These are phyloP conservation scores for Exophiala viscosa DNA, from an alignment of 2,329 filamentous ascomycete genomes.

Conservation along the genomic window DNA sequence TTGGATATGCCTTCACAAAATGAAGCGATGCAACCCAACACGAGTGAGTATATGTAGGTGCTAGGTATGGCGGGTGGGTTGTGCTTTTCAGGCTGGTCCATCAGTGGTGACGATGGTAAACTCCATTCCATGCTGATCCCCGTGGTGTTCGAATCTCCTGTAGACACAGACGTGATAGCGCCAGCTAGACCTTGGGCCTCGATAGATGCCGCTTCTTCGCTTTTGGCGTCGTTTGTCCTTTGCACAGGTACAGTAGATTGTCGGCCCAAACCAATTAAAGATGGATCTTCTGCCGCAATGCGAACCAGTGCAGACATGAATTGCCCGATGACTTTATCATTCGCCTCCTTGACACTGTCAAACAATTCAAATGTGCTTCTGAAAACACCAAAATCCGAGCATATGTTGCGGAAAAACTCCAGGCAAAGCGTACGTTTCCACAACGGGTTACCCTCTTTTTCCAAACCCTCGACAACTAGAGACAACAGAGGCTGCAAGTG, in stretches of 20 bases:
- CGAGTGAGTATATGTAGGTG: slow-evolving; percentile 88
- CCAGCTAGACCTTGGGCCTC: slow-evolving; percentile 85
- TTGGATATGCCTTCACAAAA: slow-evolving; percentile 90
- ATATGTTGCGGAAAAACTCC: slow-evolving; percentile 83
- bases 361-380: slow-evolving; percentile 77
- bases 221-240: slow-evolving; percentile 49
- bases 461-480: slow-evolving; percentile 78
- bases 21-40: slow-evolving; percentile 81
- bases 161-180: slow-evolving; percentile 71
- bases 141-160: slow-evolving; percentile 61
- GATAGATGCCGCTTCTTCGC: slow-evolving; percentile 66
- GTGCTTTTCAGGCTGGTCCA: slow-evolving; percentile 90
- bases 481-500: slow-evolving; percentile 82
- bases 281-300: slow-evolving; percentile 84
- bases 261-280: slow-evolving; percentile 79
- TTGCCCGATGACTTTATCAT: slow-evolving; percentile 71
- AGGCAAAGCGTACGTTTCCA: slow-evolving; percentile 92
- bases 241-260: slow-evolving; percentile 77
- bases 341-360: slow-evolving; percentile 65
- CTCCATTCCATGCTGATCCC: slow-evolving; percentile 94
- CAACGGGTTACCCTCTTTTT: slow-evolving; percentile 69
- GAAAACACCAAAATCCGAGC: slow-evolving; percentile 73
- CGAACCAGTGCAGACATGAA: slow-evolving; percentile 87
- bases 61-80: slow-evolving; percentile 81
- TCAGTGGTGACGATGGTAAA: slow-evolving; percentile 76